Conservation (phyloP, 495 filamentous ascomycete genomes). For the Hypoxylon cercidicola region DNA sequence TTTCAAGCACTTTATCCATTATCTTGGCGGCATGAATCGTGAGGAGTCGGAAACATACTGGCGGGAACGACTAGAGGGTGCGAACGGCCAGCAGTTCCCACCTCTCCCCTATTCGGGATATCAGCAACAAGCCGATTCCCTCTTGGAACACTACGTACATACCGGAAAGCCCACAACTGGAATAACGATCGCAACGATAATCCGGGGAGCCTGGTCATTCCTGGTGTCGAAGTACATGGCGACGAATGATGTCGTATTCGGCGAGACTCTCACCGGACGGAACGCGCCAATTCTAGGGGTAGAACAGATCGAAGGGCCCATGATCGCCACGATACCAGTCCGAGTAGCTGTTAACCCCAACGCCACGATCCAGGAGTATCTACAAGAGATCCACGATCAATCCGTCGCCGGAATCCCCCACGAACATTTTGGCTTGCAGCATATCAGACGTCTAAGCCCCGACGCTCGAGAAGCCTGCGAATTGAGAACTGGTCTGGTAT, state of each 20-base stretch:
- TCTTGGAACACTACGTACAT: slow-evolving; percentile 62
- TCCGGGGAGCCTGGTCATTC: slow-evolving; percentile 71
- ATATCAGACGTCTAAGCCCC: slow-evolving; percentile 69
- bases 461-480: slow-evolving; percentile 74
- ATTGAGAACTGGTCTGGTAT: slow-evolving; percentile 58
- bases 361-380: slow-evolving; percentile 46
- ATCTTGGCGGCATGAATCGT: slow-evolving; percentile 51
- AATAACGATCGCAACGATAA: slow-evolving; percentile 66
- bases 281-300: slow-evolving; percentile 62
- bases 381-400: slow-evolving; percentile 64
- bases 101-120: slow-evolving; percentile 64
- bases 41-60: slow-evolving; percentile 51
- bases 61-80: slow-evolving; percentile 59
- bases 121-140: slow-evolving; percentile 61
- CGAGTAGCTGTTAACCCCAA: slow-evolving; percentile 57
- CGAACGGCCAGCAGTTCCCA: slow-evolving; percentile 67
- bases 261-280: slow-evolving; percentile 68
- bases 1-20: slow-evolving; percentile 58
- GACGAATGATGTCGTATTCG: slow-evolving; percentile 62
- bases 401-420: slow-evolving; percentile 65
- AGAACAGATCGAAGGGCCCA: slow-evolving; percentile 64
- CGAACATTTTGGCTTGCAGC: slow-evolving; percentile 75
- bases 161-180: slow-evolving; percentile 49
- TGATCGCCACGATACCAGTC: slow-evolving; percentile 73
- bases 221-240: slow-evolving; percentile 64